Evolutionary conservation across 371 early-diverging fungal genomes (phyloP), one percentile per base, ranked within the genome.

Genomic region (Rhizopus sp.): DNA sequence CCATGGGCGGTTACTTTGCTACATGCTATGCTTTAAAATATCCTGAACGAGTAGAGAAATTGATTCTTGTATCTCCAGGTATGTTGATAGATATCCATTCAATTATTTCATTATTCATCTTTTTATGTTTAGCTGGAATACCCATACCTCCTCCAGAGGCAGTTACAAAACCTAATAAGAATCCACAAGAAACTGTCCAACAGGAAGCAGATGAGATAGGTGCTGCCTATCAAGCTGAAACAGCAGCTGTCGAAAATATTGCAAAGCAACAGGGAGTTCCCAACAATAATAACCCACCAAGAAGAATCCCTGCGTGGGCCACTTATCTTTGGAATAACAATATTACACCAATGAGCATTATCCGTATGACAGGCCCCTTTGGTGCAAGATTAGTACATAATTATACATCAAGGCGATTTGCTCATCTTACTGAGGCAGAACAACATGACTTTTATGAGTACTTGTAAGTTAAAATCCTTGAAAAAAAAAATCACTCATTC

Each of bases 1-100:
- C 89, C 17, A 69, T 94, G 23, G 93, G 93, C 32, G 98, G 96
- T 2, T 97, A 96, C 66, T 85, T 98, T 65, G 83, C 90, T 3
- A 63, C 90, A 0, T 83, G 86, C 9, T 98, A 98, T 64, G 91
- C 96, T 2, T 70, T 95, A 29, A 89, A 88, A 63, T 90, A 95
- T 62, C 95, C 96, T 3, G 73, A 90, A 42, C 82, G 86, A 10
- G 95, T 98, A n/a, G 91, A 93, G 55, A 90, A 90, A 60, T 80
- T 98, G 38, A 82, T 96, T 32, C 82, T 98, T 9, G 87, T 92
- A 4, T 93, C 93, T 29, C 98, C 98, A 42, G 89, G 80, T 69
- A 34, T 2, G 23, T 23, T 23, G 31, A 39, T 2, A 32, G 8
- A 30, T n/a, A 46, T 42, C 30, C 12, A 3, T 39, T 8, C n/a